Conservation (phyloP, 1,284 basidiomycete genomes). For the Coniferiporia sulphurascens region DNA sequence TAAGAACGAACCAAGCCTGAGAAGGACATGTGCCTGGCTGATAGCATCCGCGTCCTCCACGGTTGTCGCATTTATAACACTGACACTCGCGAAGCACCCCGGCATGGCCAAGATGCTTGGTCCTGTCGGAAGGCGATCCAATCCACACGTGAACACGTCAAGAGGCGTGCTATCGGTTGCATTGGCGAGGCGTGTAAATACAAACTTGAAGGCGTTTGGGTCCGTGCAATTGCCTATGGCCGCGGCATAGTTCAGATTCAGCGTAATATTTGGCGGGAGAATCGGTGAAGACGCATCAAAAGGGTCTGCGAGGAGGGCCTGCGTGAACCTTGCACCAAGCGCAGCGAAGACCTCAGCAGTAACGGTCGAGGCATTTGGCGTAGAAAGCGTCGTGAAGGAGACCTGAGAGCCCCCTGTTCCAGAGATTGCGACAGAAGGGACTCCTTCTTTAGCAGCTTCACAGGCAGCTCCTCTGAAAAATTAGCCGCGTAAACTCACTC, state of each 20-base stretch:
- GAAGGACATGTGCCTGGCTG: constrained; percentile 36
- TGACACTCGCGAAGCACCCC: constrained; percentile 43
- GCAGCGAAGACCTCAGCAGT: constrained; percentile 39
- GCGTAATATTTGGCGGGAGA: constrained; percentile 36
- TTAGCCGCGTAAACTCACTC: neutral
- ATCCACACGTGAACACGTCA: constrained; percentile 43
- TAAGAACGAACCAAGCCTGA: constrained; percentile 31
- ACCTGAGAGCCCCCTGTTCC: constrained; percentile 37
- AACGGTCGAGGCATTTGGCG: constrained; percentile 31
- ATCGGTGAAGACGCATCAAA: constrained; percentile 26
- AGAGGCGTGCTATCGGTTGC: constrained; percentile 5
- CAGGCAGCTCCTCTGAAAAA: constrained; percentile 41
- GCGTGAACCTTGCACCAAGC: constrained; percentile 38
- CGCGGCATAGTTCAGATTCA: constrained; percentile 50
- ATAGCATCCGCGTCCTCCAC: constrained; percentile 39
- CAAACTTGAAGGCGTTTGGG: constrained; percentile 37
- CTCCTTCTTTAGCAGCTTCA: constrained; percentile 41
- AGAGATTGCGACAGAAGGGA: constrained; percentile 48
- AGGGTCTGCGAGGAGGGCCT: constrained; percentile 31
- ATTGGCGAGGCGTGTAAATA: constrained; percentile 38
- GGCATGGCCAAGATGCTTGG: constrained; percentile 29
- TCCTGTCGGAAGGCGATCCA: constrained; percentile 37
- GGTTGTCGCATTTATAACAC: constrained; percentile 40
- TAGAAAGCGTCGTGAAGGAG: constrained; percentile 43
- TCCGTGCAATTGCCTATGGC: constrained; percentile 33